Evolutionary conservation across 768 basidiomycete genomes (phyloP).

Genomic region (Butyriboletus loyo): DNA sequence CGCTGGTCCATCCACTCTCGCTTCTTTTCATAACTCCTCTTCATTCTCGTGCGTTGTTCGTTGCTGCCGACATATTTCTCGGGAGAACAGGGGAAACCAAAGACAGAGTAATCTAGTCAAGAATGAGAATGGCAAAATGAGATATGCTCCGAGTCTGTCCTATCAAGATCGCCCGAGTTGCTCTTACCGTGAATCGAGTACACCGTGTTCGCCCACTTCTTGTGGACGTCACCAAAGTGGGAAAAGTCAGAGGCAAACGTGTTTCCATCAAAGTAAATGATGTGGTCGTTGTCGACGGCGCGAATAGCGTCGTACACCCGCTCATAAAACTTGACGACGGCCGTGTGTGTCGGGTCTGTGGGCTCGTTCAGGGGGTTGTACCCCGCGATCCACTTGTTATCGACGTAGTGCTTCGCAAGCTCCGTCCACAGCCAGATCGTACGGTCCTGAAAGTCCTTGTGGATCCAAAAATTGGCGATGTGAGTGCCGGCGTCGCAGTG

Average conservation of each 20-base stretch:
- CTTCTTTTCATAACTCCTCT: conserved; percentile 67
- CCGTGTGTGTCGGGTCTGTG: conserved; percentile 63
- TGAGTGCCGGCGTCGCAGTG: conserved; percentile 72
- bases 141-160: not conserved
- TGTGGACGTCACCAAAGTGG: conserved; percentile 61
- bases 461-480: conserved; percentile 74
- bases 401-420: conserved; percentile 71
- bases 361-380: conserved; percentile 86
- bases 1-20: conserved; percentile 72
- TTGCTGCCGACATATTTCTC: conserved; percentile 53
- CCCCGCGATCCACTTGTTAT: conserved; percentile 80
- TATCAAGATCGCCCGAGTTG: not conserved
- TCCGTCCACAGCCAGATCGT: conserved; percentile 74
- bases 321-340: conserved; percentile 66
- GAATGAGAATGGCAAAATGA: not conserved
- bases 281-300: conserved; percentile 63
- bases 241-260: conserved; percentile 81
- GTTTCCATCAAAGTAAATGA: conserved; percentile 81
- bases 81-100: conserved; percentile 63
- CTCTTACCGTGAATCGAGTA: conserved; percentile 70
- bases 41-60: conserved; percentile 50
- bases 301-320: conserved; percentile 69
- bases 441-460: conserved; percentile 85
- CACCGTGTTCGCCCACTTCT: conserved; percentile 65
- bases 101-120: conserved; percentile 35